A percentile compares a stretch with the other conserved stretches of the same genome.
These are phyloP conservation scores for Aspergillus arachidicola DNA, from an alignment of 2,329 filamentous ascomycete species.

Conservation along the genomic window DNA sequence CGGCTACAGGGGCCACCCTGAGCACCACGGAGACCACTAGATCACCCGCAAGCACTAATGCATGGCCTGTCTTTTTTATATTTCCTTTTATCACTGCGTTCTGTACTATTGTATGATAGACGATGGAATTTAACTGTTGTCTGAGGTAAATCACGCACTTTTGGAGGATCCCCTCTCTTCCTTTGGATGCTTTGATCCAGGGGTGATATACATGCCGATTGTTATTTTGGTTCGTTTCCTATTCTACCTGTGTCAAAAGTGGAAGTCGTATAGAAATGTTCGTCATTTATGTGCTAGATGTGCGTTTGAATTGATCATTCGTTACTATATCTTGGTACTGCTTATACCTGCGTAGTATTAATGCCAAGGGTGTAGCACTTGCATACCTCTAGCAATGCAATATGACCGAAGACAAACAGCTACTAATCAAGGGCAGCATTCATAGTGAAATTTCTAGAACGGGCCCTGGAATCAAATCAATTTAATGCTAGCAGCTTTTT, in stretches of 20 bases:
- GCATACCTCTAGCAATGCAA: background rate
- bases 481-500: slow-evolving; percentile 1
- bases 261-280: slow-evolving; percentile 9
- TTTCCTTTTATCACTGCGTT: slow-evolving; percentile 34
- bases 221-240: slow-evolving; percentile 2
- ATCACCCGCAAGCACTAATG: slow-evolving; percentile 30
- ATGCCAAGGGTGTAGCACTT: background rate
- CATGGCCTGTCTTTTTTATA: slow-evolving; percentile 33
- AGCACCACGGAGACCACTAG: slow-evolving; percentile 48
- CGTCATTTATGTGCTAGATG: slow-evolving; percentile 1
- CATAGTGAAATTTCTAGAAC: slow-evolving; percentile 4
- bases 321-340: background rate
- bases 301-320: background rate
- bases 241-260: slow-evolving; percentile 4
- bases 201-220: slow-evolving; percentile 2
- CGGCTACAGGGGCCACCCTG: slow-evolving; percentile 77
- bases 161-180: slow-evolving; percentile 19
- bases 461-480: background rate
- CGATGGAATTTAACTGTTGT: slow-evolving; percentile 50
- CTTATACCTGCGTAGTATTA: background rate
- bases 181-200: background rate
- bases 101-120: slow-evolving; percentile 51
- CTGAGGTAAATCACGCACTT: slow-evolving; percentile 33
- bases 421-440: background rate
- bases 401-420: background rate